Base-by-base conservation (phyloP, 345 rosid species). In the Cochlearia excelsa region DNA sequence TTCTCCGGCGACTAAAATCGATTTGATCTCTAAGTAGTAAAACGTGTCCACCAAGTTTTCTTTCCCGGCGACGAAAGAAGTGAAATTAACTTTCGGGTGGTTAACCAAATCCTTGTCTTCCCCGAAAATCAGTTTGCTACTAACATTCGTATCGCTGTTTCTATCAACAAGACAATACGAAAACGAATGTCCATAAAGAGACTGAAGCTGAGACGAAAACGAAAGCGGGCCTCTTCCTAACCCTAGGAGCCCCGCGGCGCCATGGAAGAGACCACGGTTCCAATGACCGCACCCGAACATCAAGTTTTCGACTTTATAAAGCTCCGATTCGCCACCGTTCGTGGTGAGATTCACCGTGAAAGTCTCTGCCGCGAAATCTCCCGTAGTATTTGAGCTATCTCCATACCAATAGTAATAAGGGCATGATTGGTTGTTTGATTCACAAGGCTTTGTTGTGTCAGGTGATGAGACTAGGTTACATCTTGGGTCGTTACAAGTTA, bases 221-320 rank as follows among this genome's bases (percentile, higher is more conserved):
- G 98, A 92, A 47, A 88, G 88, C 0, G 92, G 85, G 1, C 96
- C 95, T 82, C 93, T 79, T 28, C 98, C 98, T 33, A 92, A 79
- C 1, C 98, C 96, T 50, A 92, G 71, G 61, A 92, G 28, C 16
- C 98, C 96, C 26, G 96, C 78, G 42, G 96, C 92, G n/a, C 92
- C 95, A 9, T 75, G 79, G 76, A 88, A 88, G 3, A 73, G 68
- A 30, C 95, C 98, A 69, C 95, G 56, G 68, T 92, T 92, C 96
- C 93, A 84, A 69, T 83, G 88, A n/a, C 98, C 96, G 49, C 96
- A 88, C 8, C 98, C 98, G 35, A 92, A 88, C 88, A 84, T 81
- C 56, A 88, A 69, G 30, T 88, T 78, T 70, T 88, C 91, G 1
- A 83, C 81, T n/a, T 40, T 66, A 31, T 56, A 80, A 4, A 77